These are phyloP conservation scores for Fusarium annulatum DNA, from an alignment of 2,329 filamentous ascomycete genomes.

Conservation along the genomic window DNA sequence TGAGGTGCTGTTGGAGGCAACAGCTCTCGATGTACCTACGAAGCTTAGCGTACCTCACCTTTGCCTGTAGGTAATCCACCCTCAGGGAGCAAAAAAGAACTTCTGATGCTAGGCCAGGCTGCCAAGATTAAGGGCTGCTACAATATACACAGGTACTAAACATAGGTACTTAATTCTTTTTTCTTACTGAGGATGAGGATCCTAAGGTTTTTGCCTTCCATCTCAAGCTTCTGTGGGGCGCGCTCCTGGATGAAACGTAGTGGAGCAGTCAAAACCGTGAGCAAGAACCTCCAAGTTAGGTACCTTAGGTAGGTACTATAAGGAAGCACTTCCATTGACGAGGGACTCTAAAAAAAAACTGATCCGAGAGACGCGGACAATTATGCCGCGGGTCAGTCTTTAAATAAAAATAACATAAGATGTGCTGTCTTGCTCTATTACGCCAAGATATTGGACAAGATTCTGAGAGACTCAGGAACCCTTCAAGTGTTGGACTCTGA, in stretches of 20 bases:
- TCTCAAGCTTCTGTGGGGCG: slow-evolving; percentile 18
- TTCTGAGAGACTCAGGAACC: background rate
- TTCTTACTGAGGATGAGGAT: background rate
- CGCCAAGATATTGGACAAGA: background rate
- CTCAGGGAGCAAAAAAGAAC: background rate
- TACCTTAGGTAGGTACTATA: background rate
- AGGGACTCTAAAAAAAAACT: background rate
- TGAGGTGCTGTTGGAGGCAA: slow-evolving; percentile 3
- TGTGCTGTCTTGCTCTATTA: background rate
- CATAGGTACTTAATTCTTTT: background rate
- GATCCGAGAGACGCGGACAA: background rate
- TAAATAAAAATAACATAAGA: background rate
- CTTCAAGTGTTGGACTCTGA: background rate
- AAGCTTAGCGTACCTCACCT: background rate
- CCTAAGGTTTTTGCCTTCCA: background rate
- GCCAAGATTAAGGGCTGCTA: too few relatives aligned
- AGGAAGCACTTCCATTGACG: background rate
- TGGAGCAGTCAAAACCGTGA: background rate
- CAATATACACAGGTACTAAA: background rate
- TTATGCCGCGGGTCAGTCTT: too few relatives aligned
- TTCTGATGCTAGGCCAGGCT: background rate
- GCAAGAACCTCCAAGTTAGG: background rate
- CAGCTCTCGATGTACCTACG: background rate
- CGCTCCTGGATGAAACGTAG: background rate
- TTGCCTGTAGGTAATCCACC: background rate